Percentiles rank a stretch among this genome's conserved stretches.
These are phyloP conservation scores for Flaveria sonorensis DNA, from an alignment of 129 eudicot species.

Conservation along the genomic window DNA sequence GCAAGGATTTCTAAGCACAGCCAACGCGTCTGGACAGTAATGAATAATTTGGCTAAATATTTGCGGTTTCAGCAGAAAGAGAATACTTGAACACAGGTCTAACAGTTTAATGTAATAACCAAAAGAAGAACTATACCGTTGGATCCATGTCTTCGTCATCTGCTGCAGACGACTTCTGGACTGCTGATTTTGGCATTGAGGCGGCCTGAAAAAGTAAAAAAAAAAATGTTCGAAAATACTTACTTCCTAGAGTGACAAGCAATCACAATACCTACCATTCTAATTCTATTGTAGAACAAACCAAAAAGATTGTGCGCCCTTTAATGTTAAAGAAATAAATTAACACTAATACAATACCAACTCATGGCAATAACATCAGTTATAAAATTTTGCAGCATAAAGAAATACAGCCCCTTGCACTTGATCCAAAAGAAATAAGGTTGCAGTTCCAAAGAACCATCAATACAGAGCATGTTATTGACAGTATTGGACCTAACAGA, in stretches of 20 bases:
- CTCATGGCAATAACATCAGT: too few relatives aligned
- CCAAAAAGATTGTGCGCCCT: background rate
- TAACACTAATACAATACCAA: too few relatives aligned
- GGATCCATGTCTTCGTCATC: constrained; percentile 97
- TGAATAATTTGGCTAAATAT: too few relatives aligned
- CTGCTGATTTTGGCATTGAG: constrained; percentile 43
- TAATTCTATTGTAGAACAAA: background rate
- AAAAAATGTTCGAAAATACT: background rate
- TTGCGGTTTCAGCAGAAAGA: background rate
- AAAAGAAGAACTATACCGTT: constrained; percentile 46
- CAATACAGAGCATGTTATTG: too few relatives aligned
- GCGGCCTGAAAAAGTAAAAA: constrained; percentile 41
- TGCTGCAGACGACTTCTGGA: constrained; percentile 52
- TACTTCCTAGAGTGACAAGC: constrained; percentile 4
- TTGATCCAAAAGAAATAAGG: too few relatives aligned
- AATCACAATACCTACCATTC: background rate
- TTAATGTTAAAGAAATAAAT: too few relatives aligned
- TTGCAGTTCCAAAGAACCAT: too few relatives aligned
- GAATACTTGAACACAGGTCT: background rate
- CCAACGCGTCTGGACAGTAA: background rate
- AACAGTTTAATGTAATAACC: background rate
- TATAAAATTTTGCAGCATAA: too few relatives aligned
- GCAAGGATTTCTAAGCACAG: background rate
- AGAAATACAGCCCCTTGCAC: too few relatives aligned
- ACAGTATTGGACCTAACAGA: too few relatives aligned